Conservation (phyloP, 2,329 filamentous ascomycete genomes). For the Colletotrichum noveboracense region DNA sequence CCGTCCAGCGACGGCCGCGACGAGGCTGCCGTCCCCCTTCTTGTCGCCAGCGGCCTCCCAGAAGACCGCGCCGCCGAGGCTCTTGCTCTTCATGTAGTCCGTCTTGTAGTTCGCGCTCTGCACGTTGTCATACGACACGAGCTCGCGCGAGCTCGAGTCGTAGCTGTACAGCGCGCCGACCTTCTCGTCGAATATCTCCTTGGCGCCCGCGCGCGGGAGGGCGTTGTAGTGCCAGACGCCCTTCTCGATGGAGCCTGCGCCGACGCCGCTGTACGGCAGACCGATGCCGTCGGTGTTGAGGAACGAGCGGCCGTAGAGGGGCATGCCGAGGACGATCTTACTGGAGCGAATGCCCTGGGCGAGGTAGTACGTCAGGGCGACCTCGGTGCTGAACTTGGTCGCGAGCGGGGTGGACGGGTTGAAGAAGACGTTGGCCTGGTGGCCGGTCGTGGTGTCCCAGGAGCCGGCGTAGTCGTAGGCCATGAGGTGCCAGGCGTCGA, state of each 20-base stretch:
- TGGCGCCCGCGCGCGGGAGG: slow-evolving; percentile 66
- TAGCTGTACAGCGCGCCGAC: slow-evolving; percentile 76
- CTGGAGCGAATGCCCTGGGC: slow-evolving; percentile 58
- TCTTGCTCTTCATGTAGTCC: slow-evolving; percentile 61
- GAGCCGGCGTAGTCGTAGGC: slow-evolving; percentile 74
- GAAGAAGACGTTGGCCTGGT: slow-evolving; percentile 73
- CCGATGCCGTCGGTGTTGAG: slow-evolving; percentile 71
- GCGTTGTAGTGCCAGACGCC: slow-evolving; percentile 78
- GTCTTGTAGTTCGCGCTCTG: slow-evolving; percentile 65
- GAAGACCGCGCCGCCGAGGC: slow-evolving; percentile 80
- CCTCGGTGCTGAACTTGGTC: slow-evolving; percentile 73
- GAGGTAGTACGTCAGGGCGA: slow-evolving; percentile 69
- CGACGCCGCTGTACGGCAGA: slow-evolving; percentile 65
- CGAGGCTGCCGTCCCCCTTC: slow-evolving; percentile 58
- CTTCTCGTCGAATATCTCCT: slow-evolving; percentile 59
- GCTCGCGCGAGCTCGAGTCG: slow-evolving; percentile 59
- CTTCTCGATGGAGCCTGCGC: slow-evolving; percentile 59
- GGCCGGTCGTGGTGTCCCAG: slow-evolving; percentile 67
- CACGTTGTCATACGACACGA: slow-evolving; percentile 75
- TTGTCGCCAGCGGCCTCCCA: slow-evolving; percentile 81
- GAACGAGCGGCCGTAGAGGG: slow-evolving; percentile 82
- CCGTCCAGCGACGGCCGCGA: slow-evolving; percentile 52
- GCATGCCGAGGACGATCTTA: slow-evolving; percentile 79
- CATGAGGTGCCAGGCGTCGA: slow-evolving; percentile 69
- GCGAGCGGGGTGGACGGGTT: slow-evolving; percentile 53